Evolutionary conservation across 192 early-diverging fungal species (phyloP), one percentile per base, ranked within the genome.

Genomic region (Physocladia obscura): DNA sequence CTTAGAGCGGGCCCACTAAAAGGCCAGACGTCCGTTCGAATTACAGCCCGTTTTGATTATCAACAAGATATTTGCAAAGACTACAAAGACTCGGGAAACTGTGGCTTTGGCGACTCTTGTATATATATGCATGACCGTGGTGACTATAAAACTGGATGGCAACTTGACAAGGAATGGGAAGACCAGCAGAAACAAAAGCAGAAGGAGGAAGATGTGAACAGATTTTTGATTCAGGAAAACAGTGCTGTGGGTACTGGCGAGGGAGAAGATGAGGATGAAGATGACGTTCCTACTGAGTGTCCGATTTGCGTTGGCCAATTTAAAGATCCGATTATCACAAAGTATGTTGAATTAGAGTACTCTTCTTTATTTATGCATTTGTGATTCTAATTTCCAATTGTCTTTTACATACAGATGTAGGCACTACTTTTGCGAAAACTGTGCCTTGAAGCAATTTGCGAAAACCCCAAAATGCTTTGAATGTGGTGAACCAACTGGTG

Each of bases 11-110:
- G 93, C 19, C 93, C 93, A 4, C 83, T 91, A 47, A 56, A 81
- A 40, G 91, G 85, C 0, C 79, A 86, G 6, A 77, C 87, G 11
- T 89, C 92, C 69, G 84, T 94, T 30, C 86, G 93, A 60, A 89
- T 94, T 3, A 88, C 89, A 24, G 83, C 82, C 48, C 85, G 92
- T 31, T 92, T 99, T 67, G 97, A 99, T 79, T 99, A 98, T 76
- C 93, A 97, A 76, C 94, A 94, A 26, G 95, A 95, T 67, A 86
- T 99, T 29, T 99, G 97, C 84, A 99, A 99, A 78, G 97, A 99
- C 82, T 99, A 98, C 82, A 97, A 97, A 60, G 71, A 77, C 67
- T 74, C 72, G 24, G 76, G 77, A 44, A 78, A 65, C 76, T 99
- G 97, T 77, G 97, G 97, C 29, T 99, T 93, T 79, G 97, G 97